Evolutionary conservation across 2,329 filamentous ascomycete species (phyloP), one percentile per base, ranked within the genome.

Genomic region (Rhexocercosporidium sp.): DNA sequence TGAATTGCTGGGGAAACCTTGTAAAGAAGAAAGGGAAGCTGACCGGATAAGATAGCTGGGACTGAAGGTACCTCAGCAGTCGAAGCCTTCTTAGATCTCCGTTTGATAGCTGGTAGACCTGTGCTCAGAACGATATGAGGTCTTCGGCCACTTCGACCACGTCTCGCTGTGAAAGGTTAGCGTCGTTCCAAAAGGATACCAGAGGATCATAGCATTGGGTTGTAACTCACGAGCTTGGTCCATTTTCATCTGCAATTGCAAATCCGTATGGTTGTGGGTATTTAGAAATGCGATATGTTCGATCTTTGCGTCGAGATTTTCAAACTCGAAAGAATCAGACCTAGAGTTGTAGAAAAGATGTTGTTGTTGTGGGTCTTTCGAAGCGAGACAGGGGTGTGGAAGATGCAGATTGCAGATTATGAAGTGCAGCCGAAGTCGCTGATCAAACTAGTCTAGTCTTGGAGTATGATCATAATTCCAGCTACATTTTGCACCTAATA

Each of bases 341-440:
- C 14, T 20, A 7, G 1, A 39, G 22, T n/a, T 47, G 20, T n/a
- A 22, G 12, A 37, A 37, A 37, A 8, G 31, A 37, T 11, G 29
- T 37, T 39, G 54, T 57, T 57, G n/a, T 57, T 39, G 54, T 57
- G 34, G 34, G 12, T n/a, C 16, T 20, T 37, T 14, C 14, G 18
- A 57, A 57, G 54, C 54, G 54, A 57, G 54, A 39, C 54, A 57
- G 11, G 54, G 54, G 54, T 57, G 2, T 8, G 6, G 8, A 47
- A 11, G 44, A 20, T 9, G n/a, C 9, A 9, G 20, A 3, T 47
- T 20, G 44, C 6, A 20, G 44, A 9, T 47, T 47, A 16, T 8
- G n/a, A 39, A 12, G 44, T 22, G n/a, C 22, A 11, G 54, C 54
- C 20, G 20, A 18, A n/a, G 31, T 37, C 54, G n/a, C 20, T 41